A percentile compares a stretch with the other conserved stretches of the same genome.
phyloP scores from a whole-genome alignment of 129 eudicot species.

The Ambrosia trifida region DNA sequence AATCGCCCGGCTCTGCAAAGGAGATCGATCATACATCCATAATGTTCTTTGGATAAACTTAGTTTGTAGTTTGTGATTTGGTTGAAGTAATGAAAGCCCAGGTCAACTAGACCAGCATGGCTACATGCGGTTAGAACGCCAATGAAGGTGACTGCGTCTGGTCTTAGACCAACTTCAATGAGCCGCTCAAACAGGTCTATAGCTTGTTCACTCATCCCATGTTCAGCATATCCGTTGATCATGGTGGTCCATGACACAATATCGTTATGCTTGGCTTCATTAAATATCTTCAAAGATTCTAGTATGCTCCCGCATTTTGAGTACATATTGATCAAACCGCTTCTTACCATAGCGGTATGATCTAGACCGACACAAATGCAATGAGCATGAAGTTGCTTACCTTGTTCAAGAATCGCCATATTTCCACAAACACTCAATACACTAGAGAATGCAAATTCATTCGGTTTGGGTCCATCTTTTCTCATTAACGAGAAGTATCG shows the following conservation, averaged over 20 bases:
- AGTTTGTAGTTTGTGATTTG: constrained; percentile 48
- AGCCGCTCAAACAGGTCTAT: constrained; percentile 62
- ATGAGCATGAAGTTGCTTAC: constrained; percentile 82
- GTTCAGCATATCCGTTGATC: constrained; percentile 96
- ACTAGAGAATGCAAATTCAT: constrained; percentile 75
- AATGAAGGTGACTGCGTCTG: constrained; percentile 78
- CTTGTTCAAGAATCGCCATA: constrained; percentile 85
- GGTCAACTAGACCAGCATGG: constrained; percentile 78
- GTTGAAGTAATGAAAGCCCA: constrained; percentile 68
- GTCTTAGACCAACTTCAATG: constrained; percentile 49
- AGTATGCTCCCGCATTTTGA: constrained; percentile 77
- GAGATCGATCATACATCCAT: constrained; percentile 95
- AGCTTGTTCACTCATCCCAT: constrained; percentile 74
- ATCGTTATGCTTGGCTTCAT: constrained; percentile 46
- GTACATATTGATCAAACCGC: constrained; percentile 86
- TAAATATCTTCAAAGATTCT: constrained; percentile 62
- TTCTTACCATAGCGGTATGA: constrained; percentile 57
- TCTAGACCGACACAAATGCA: constrained; percentile 62
- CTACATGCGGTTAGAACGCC: constrained; percentile 91
- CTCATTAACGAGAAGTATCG: constrained; percentile 67
- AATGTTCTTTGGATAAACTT: constrained; percentile 69
- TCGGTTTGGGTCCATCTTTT: constrained; percentile 78
- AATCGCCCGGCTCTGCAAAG: constrained; percentile 83
- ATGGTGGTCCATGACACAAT: constrained; percentile 87
- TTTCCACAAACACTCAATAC: constrained; percentile 72